Percentiles rank a stretch among this genome's conserved stretches.
phyloP scores from a whole-genome alignment of 768 basidiomycete genomes.

The Mycena pura region DNA sequence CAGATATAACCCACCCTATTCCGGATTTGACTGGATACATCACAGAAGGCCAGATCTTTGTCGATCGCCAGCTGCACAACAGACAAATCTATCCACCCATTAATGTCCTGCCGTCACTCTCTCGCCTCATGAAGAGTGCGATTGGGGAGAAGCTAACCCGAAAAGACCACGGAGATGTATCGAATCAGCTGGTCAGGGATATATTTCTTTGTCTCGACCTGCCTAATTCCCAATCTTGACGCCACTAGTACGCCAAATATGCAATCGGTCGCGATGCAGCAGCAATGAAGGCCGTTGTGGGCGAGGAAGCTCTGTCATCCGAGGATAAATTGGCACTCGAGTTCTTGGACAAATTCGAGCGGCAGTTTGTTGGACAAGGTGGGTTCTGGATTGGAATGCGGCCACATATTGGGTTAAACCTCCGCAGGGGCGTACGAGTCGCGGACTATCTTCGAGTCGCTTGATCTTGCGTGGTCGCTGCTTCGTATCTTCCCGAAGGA shows the following conservation, averaged over 20 bases:
- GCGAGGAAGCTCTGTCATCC: constrained; percentile 92
- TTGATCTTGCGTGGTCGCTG: constrained; percentile 96
- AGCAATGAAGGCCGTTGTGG: constrained; percentile 99
- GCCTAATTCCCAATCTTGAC: constrained; percentile 34
- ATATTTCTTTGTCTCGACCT: constrained; percentile 26
- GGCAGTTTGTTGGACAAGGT: constrained; percentile 97
- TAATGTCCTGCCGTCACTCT: constrained; percentile 98
- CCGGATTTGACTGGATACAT: constrained; percentile 99
- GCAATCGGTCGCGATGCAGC: constrained; percentile 97
- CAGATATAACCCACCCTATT: constrained; percentile 99
- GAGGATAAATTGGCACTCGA: constrained; percentile 98
- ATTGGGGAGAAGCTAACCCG: constrained; percentile 97
- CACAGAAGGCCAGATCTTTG: constrained; percentile 98
- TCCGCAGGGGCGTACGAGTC: constrained; percentile 87
- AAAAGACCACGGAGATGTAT: constrained; percentile 99
- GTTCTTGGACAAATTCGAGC: constrained; percentile 98
- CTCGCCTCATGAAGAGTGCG: constrained; percentile 99
- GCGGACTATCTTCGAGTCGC: constrained; percentile 94
- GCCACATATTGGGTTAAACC: constrained; percentile 15
- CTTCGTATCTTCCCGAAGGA: constrained; percentile 99
- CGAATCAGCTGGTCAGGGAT: constrained; percentile 88
- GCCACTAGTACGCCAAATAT: constrained; percentile 90
- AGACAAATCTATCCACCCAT: constrained; percentile 98
- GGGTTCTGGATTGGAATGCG: constrained; percentile 9
- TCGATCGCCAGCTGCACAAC: constrained; percentile 97